Base-by-base conservation (phyloP, 2,329 filamentous ascomycete genomes). In the Paraphaeosphaeria sporulosa region DNA sequence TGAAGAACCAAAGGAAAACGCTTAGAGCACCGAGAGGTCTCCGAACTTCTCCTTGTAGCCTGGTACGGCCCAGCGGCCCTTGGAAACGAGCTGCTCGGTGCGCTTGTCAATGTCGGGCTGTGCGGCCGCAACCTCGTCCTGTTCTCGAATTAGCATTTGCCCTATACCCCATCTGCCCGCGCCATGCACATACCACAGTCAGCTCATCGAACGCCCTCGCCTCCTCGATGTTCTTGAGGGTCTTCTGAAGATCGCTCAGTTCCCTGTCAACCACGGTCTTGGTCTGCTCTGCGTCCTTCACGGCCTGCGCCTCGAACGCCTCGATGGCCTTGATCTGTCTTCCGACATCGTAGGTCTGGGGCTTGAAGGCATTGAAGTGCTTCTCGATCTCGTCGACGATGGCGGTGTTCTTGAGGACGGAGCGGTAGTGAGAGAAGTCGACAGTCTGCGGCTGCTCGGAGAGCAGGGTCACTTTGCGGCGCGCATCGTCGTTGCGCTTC, bases 21-120 rank as follows among this genome's bases (percentile, higher is more conserved):
- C 87, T 88, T 97, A 99, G 81, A 98, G 86, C 74, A 96, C 84
- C 74, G 95, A 94, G 74, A 98, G 89, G 81, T 98, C 94, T 85
- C 95, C 95, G 83, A 98, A 99, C 88, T 94, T 96, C 89, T 99
- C 95, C 94, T 97, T 97, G 91, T 99, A 99, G 79, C 95, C 95
- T 67, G 95, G 94, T 78, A 97, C 94, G 85, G 90, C 88, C 95
- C 95, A 99, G 89, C 93, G 92, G 81, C 94, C 94, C 90, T 96
- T 97, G 82, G 92, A 92, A 69, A 99, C 94, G 79, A 99, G 89
- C 84, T 95, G 89, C 75, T 89, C 84, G 74, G 94, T 97, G 87
- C 96, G 96, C 88, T 97, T 89, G 84, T 98, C 94, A 81, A 99
- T 97, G 71, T 96, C 94, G 74, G 95, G 94, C 81, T 94, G 92